Evolutionary conservation across 2,329 filamentous ascomycete genomes (phyloP).

Genomic region (Alternaria gaisen): DNA sequence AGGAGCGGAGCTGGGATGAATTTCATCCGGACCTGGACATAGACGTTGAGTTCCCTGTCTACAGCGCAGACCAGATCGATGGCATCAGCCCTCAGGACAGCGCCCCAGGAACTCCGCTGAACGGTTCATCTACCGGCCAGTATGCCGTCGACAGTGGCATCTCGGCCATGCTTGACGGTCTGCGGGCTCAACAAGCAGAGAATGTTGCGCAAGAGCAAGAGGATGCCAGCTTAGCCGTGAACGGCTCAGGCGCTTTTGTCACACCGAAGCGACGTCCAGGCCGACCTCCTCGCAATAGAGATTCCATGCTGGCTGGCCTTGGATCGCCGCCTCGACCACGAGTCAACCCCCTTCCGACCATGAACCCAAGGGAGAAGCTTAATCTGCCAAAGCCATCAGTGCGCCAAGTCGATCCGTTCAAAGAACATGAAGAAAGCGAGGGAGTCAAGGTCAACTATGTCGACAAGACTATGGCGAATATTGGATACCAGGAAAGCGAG

Average conservation of each 20-base stretch:
- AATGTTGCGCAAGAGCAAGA: constrained; percentile 35
- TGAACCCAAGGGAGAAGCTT: constrained; percentile 80
- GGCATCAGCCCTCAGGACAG: constrained; percentile 63
- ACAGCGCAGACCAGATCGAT: constrained; percentile 85
- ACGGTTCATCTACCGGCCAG: constrained; percentile 38
- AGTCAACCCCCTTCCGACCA: constrained; percentile 78
- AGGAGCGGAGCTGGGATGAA: constrained; percentile 97
- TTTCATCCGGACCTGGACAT: constrained; percentile 97
- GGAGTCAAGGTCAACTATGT: constrained; percentile 90
- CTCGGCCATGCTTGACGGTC: constrained; percentile 46
- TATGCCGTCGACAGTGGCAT: constrained; percentile 47
- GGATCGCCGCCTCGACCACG: constrained; percentile 68
- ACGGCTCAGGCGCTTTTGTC: constrained; percentile 33
- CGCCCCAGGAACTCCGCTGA: constrained; percentile 57
- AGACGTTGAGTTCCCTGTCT: constrained; percentile 79
- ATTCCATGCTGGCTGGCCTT: constrained; percentile 68
- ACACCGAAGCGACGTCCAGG: constrained; percentile 68
- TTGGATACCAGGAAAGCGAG: constrained; percentile 95
- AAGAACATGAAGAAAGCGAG: constrained; percentile 82
- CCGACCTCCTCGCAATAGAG: constrained; percentile 69
- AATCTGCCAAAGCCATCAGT: constrained; percentile 80
- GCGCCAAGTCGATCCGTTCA: constrained; percentile 79
- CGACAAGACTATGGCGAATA: constrained; percentile 93
- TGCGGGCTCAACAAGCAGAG: constrained; percentile 44
- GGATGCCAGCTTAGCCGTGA: constrained; percentile 13